These are phyloP conservation scores for Ganoderma meredithae DNA, from an alignment of 1,284 basidiomycete genomes.

Conservation along the genomic window DNA sequence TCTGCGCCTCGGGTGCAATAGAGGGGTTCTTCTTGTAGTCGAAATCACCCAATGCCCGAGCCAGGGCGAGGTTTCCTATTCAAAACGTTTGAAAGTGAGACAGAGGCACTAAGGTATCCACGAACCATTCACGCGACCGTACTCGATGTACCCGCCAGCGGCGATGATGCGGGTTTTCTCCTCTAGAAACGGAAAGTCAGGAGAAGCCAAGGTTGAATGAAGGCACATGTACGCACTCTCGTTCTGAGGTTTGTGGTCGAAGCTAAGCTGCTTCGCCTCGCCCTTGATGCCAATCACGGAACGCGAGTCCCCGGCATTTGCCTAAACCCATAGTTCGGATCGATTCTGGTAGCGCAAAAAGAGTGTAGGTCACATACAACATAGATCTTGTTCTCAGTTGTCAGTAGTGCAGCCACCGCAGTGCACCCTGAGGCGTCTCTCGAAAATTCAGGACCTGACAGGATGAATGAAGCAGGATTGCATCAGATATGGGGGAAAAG, in stretches of 20 bases:
- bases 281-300: conserved; percentile 91
- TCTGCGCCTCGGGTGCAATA: conserved; percentile 88
- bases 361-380: conserved; percentile 60
- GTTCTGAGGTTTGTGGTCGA: conserved; percentile 96
- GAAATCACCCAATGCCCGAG: conserved; percentile 96
- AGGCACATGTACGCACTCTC: conserved; percentile 59
- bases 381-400: conserved; percentile 80
- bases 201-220: conserved; percentile 7
- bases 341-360: neutral
- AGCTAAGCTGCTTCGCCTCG: conserved; percentile 87
- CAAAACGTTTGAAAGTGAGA: conserved; percentile 19
- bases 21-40: conserved; percentile 97
- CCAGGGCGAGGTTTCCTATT: conserved; percentile 93
- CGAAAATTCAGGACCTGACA: conserved; percentile 82
- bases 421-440: conserved; percentile 98
- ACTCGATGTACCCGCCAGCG: conserved; percentile 98
- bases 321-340: conserved; percentile 55
- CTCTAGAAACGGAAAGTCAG: conserved; percentile 48
- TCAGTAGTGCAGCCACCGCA: conserved; percentile 89
- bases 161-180: conserved; percentile 89
- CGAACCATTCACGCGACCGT: conserved; percentile 94
- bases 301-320: conserved; percentile 97
- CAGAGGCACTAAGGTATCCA: conserved; percentile 10
- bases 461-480: conserved; percentile 18
- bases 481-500: conserved; percentile 25